phyloP scores from a whole-genome alignment of 2,329 filamentous ascomycete genomes.

The Didymella arachidicola region DNA sequence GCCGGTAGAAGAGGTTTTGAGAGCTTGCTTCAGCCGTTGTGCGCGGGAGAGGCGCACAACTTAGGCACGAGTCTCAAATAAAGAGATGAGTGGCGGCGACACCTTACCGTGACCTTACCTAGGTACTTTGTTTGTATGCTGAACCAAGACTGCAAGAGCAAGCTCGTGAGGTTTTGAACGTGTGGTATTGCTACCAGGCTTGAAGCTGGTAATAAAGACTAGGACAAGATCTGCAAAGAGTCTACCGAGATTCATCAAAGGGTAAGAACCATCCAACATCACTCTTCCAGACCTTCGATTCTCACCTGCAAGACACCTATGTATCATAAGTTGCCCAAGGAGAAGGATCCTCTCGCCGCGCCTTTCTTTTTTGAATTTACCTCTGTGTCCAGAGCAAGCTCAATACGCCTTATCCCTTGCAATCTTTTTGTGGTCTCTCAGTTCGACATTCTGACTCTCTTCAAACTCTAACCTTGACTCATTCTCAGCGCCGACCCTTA shows the following conservation, averaged over 20 bases:
- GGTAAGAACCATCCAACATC: too few relatives aligned
- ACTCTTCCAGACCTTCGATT: too few relatives aligned
- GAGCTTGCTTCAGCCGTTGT: constrained; percentile 26
- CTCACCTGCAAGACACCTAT: too few relatives aligned
- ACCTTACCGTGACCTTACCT: not conserved
- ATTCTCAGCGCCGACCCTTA: too few relatives aligned
- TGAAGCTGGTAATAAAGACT: not conserved
- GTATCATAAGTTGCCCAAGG: too few relatives aligned
- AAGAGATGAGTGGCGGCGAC: not conserved
- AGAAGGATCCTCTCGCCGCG: too few relatives aligned
- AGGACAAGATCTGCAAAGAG: not conserved
- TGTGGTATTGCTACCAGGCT: not conserved
- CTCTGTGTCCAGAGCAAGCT: too few relatives aligned
- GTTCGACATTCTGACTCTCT: too few relatives aligned
- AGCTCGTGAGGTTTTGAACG: not conserved
- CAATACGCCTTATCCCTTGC: too few relatives aligned
- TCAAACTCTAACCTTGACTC: too few relatives aligned
- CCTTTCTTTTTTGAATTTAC: too few relatives aligned
- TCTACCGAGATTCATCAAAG: not conserved
- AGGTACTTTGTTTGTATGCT: not conserved
- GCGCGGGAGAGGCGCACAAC: not conserved
- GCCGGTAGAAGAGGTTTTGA: constrained; percentile 29
- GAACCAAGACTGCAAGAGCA: not conserved
- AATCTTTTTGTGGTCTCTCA: too few relatives aligned
- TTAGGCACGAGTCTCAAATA: not conserved